Conservation (phyloP, 495 filamentous ascomycete genomes). For the Pyrenopolyporus hunteri region DNA sequence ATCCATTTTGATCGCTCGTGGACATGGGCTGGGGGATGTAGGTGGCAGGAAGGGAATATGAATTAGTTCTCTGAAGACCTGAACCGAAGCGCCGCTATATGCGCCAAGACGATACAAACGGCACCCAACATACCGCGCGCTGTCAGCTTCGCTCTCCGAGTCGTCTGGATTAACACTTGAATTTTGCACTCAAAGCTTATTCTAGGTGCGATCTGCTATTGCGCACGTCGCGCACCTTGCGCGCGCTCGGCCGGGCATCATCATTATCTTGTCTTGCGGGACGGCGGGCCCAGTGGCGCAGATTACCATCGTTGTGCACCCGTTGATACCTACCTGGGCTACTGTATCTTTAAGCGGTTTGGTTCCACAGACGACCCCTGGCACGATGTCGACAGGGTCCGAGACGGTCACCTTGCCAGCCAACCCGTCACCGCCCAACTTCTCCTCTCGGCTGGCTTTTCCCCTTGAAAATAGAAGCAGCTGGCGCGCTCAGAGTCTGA, state of each 20-base stretch:
- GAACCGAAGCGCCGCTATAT: slow-evolving; percentile 8
- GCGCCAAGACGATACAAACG: not conserved
- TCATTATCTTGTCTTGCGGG: slow-evolving; percentile 14
- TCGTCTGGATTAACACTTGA: slow-evolving; percentile 12
- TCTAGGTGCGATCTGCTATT: slow-evolving; percentile 15
- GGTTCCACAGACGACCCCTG: slow-evolving; percentile 30
- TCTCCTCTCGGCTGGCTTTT: slow-evolving; percentile 23
- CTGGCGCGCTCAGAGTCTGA: slow-evolving; percentile 15
- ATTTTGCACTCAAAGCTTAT: slow-evolving; percentile 17
- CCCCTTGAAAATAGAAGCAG: slow-evolving; percentile 15
- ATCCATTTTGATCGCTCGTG: not conserved
- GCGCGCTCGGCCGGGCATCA: slow-evolving; percentile 11
- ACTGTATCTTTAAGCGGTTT: slow-evolving; percentile 30
- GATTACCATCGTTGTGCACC: slow-evolving; percentile 13
- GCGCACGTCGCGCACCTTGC: slow-evolving; percentile 8
- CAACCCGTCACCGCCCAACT: slow-evolving; percentile 26
- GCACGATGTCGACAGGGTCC: slow-evolving; percentile 36
- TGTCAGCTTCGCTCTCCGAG: slow-evolving; percentile 15
- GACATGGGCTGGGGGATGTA: slow-evolving; percentile 8
- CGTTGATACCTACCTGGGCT: too few species aligned
- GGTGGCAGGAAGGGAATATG: not conserved
- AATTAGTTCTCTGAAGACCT: too few species aligned
- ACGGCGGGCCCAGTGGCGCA: slow-evolving; percentile 2
- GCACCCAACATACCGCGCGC: slow-evolving; percentile 9
- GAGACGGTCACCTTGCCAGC: slow-evolving; percentile 31